Percentiles rank a stretch among this genome's conserved stretches.
Evolutionary conservation across 129 eudicot genomes (phyloP).

Genomic region (Logfia minima): DNA sequence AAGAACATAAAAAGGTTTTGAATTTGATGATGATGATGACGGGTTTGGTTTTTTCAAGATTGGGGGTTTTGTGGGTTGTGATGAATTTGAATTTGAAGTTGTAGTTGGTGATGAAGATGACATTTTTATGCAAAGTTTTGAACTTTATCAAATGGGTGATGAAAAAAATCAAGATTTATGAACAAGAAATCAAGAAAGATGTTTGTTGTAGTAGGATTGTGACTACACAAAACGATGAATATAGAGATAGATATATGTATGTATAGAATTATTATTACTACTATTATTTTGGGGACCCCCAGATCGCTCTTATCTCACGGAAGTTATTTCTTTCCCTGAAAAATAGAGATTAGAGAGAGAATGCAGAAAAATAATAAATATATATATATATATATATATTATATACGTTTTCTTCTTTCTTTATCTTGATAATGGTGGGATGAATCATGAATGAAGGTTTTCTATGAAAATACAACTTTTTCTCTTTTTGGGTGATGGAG

Average conservation of each 20-base stretch:
- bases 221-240: neutral
- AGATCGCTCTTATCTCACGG: slow-evolving; percentile 31
- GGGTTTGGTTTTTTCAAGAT: slow-evolving; percentile 42
- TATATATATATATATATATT: neutral
- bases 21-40: slow-evolving; percentile 25
- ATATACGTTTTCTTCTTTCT: neutral
- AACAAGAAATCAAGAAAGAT: slow-evolving; percentile 3
- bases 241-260: neutral
- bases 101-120: slow-evolving; percentile 33
- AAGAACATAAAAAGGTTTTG: slow-evolving; percentile 65
- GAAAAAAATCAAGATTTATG: neutral
- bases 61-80: slow-evolving; percentile 43
- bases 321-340: slow-evolving; percentile 20
- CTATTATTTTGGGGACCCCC: slow-evolving; percentile 14
- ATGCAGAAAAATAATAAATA: neutral
- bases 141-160: slow-evolving; percentile 34
- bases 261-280: neutral
- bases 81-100: slow-evolving; percentile 23
- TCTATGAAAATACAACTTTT: neutral
- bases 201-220: neutral
- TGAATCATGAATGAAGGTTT: slow-evolving; percentile 31
- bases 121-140: slow-evolving; percentile 17
- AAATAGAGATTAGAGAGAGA: neutral
- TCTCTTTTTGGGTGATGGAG: slow-evolving; percentile 17
- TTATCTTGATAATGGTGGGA: slow-evolving; percentile 25